Evolutionary conservation across 148 eudicot species (phyloP).

Genomic region (Amaranthus hypochondriacus): DNA sequence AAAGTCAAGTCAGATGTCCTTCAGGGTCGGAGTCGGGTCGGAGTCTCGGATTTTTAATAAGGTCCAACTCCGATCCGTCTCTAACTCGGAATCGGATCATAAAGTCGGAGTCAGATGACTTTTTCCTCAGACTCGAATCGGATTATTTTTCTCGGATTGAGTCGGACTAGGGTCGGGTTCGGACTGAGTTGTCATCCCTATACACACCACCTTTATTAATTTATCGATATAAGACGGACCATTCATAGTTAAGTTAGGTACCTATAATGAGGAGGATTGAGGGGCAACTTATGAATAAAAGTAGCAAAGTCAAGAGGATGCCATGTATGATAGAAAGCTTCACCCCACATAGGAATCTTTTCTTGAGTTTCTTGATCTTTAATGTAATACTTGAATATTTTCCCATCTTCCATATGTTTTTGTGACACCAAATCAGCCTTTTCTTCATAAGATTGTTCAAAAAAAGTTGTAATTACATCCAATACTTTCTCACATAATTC

Average conservation of each 20-base stretch:
- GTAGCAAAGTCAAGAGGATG: slow-evolving; percentile 13
- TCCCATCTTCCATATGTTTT: slow-evolving; percentile 26
- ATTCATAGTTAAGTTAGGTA: neutral
- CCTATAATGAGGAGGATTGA: slow-evolving; percentile 21
- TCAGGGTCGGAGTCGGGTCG: too few relatives aligned
- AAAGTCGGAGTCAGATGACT: too few relatives aligned
- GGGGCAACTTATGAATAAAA: slow-evolving; percentile 15
- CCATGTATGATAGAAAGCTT: slow-evolving; percentile 33
- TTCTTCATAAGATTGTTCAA: slow-evolving; percentile 27
- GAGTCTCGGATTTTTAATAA: too few relatives aligned
- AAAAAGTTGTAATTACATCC: slow-evolving; percentile 24
- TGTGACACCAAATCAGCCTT: slow-evolving; percentile 22
- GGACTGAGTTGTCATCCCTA: too few relatives aligned
- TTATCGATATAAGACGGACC: too few relatives aligned
- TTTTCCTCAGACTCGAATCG: too few relatives aligned
- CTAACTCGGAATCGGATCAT: too few relatives aligned
- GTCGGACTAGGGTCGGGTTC: too few relatives aligned
- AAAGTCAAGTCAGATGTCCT: too few relatives aligned
- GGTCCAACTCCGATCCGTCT: too few relatives aligned
- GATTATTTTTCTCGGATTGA: too few relatives aligned
- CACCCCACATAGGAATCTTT: slow-evolving; percentile 30
- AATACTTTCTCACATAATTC: slow-evolving; percentile 26
- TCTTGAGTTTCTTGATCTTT: slow-evolving; percentile 13
- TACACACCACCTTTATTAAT: too few relatives aligned
- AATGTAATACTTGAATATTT: slow-evolving; percentile 26